phyloP scores from a whole-genome alignment of 306 rosid species.

The Dicorynia guianensis region DNA sequence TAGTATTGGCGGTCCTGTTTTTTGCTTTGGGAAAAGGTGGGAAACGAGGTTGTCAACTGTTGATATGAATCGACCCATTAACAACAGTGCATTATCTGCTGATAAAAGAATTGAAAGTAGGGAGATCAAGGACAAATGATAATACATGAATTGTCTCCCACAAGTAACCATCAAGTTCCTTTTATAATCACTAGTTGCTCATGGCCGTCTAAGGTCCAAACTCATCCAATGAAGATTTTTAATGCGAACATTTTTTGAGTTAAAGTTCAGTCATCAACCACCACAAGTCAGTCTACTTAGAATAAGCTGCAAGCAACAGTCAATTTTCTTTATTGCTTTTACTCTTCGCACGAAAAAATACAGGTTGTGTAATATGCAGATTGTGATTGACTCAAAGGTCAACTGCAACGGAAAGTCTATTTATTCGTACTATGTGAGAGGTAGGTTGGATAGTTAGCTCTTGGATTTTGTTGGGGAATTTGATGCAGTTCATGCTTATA shows the following conservation, averaged over 20 bases:
- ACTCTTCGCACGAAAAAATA: slow-evolving; percentile 30
- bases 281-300: neutral
- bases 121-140: neutral
- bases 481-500: slow-evolving; percentile 20
- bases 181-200: slow-evolving; percentile 39
- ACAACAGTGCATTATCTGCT: slow-evolving; percentile 16
- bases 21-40: slow-evolving; percentile 27
- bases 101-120: slow-evolving; percentile 14
- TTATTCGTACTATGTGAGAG: slow-evolving; percentile 42
- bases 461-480: slow-evolving; percentile 21
- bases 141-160: neutral
- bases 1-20: slow-evolving; percentile 30
- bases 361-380: slow-evolving; percentile 10
- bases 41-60: neutral
- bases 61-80: neutral
- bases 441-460: slow-evolving; percentile 60
- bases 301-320: slow-evolving; percentile 41
- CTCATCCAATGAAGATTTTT: slow-evolving; percentile 31
- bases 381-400: slow-evolving; percentile 28
- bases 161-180: neutral
- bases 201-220: slow-evolving; percentile 6
- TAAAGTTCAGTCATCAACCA: neutral
- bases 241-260: neutral
- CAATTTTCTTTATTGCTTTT: slow-evolving; percentile 23
- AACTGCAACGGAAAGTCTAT: neutral